Evolutionary conservation across 1,284 basidiomycete species (phyloP).

Genomic region (Ceratobasidium theobromae): DNA sequence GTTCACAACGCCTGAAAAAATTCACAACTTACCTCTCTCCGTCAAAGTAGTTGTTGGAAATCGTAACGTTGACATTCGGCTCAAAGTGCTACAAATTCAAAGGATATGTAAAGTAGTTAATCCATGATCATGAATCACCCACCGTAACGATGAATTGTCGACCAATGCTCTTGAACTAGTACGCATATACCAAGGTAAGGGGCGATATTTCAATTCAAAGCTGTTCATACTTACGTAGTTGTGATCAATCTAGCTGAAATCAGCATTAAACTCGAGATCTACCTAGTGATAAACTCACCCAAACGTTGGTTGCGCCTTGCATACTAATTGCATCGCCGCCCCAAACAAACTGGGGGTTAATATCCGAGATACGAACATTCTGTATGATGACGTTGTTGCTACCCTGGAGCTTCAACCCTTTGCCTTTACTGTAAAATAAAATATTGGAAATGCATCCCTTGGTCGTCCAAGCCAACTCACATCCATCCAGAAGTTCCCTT

Average conservation of each 20-base stretch:
- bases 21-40: background rate
- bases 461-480: constrained; percentile 1
- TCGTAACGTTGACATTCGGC: background rate
- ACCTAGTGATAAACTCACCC: background rate
- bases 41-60: background rate
- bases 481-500: constrained; percentile 37
- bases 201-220: no score
- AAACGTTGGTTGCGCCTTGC: background rate
- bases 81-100: background rate
- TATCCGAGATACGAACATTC: background rate
- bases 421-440: background rate
- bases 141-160: background rate
- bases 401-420: no score
- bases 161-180: background rate
- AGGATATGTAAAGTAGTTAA: background rate
- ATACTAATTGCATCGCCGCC: background rate
- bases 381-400: no score
- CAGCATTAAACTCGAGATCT: background rate
- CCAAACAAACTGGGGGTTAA: background rate
- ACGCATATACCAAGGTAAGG: background rate
- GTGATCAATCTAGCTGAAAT: background rate
- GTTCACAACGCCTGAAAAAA: background rate
- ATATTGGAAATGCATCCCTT: background rate
- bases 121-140: background rate
- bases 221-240: background rate